Evolutionary conservation across 83 land plant species (phyloP).

Genomic region (Picea mariana): DNA sequence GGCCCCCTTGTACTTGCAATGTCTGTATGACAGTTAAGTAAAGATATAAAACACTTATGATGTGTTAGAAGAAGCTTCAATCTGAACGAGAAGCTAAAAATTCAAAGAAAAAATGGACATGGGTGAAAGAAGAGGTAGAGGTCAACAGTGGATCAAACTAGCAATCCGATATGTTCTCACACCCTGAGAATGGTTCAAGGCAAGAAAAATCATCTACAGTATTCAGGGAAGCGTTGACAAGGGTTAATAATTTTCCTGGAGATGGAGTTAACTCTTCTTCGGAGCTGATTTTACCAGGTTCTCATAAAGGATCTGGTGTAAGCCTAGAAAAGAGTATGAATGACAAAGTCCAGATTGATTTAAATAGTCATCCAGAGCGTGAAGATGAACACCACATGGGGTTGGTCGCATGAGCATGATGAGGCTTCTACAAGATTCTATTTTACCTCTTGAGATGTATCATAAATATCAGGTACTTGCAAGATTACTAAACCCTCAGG

Average conservation of each 20-base stretch:
- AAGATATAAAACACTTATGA: slow-evolving; percentile 60
- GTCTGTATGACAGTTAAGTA: slow-evolving; percentile 66
- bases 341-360: slow-evolving; percentile 61
- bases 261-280: slow-evolving; percentile 1
- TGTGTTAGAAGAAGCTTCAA: slow-evolving; percentile 56
- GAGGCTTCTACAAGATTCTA: slow-evolving; percentile 41
- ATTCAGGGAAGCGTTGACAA: slow-evolving; percentile 10
- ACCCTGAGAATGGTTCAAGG: slow-evolving; percentile 8
- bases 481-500: slow-evolving; percentile 17
- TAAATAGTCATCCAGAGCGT: slow-evolving; percentile 73
- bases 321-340: slow-evolving; percentile 17
- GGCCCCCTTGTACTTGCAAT: slow-evolving; percentile 54
- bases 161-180: slow-evolving; percentile 10
- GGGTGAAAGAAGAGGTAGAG: slow-evolving; percentile 24
- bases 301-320: slow-evolving; percentile 4
- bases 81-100: slow-evolving; percentile 61
- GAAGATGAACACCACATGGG: slow-evolving; percentile 62
- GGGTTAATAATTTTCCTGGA: slow-evolving; percentile 4
- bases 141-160: slow-evolving; percentile 22
- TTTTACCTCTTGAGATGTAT: slow-evolving; percentile 34
- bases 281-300: slow-evolving; percentile 2
- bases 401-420: slow-evolving; percentile 36
- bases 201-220: neutral
- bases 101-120: slow-evolving; percentile 33
- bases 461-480: slow-evolving; percentile 33